These are phyloP conservation scores for Durotheca rogersii DNA, from an alignment of 495 filamentous ascomycete genomes.

Conservation along the genomic window DNA sequence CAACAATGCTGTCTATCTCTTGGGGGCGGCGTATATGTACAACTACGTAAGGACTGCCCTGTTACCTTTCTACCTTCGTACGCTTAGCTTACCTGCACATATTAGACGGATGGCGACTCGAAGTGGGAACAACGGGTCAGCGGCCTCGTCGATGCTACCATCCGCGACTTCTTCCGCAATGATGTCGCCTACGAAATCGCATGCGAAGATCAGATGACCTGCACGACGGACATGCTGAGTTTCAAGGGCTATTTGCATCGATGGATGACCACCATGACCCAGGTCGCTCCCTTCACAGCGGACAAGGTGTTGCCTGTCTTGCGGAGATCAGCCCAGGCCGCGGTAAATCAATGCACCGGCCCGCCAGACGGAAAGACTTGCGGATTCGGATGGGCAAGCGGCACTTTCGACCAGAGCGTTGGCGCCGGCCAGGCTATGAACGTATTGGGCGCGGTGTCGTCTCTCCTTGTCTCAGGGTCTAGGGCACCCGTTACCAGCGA, in stretches of 20 bases:
- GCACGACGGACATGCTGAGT: slow-evolving; percentile 71
- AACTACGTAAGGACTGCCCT: slow-evolving; percentile 55
- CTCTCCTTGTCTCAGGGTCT: slow-evolving; percentile 47
- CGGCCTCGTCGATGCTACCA: slow-evolving; percentile 58
- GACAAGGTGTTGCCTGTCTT: slow-evolving; percentile 61
- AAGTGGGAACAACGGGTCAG: slow-evolving; percentile 62
- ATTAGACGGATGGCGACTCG: slow-evolving; percentile 52
- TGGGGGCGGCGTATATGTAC: slow-evolving; percentile 77
- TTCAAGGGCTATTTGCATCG: slow-evolving; percentile 82
- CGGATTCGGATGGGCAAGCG: slow-evolving; percentile 67
- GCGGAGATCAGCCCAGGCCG: slow-evolving; percentile 61
- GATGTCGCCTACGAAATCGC: slow-evolving; percentile 66
- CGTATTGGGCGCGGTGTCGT: slow-evolving; percentile 50
- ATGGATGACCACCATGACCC: slow-evolving; percentile 72
- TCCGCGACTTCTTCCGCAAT: slow-evolving; percentile 58
- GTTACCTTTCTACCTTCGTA: neutral
- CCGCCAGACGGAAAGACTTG: slow-evolving; percentile 56
- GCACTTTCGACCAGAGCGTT: slow-evolving; percentile 51
- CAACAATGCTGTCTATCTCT: slow-evolving; percentile 70
- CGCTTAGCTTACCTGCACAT: slow-evolving; percentile 20
- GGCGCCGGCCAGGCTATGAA: slow-evolving; percentile 61
- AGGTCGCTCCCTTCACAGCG: slow-evolving; percentile 66
- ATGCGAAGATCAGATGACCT: slow-evolving; percentile 63
- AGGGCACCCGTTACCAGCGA: slow-evolving; percentile 50
- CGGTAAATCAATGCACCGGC: slow-evolving; percentile 67